These are phyloP conservation scores for Trichoderma koningii DNA, from an alignment of 2,329 filamentous ascomycete genomes.

Conservation along the genomic window DNA sequence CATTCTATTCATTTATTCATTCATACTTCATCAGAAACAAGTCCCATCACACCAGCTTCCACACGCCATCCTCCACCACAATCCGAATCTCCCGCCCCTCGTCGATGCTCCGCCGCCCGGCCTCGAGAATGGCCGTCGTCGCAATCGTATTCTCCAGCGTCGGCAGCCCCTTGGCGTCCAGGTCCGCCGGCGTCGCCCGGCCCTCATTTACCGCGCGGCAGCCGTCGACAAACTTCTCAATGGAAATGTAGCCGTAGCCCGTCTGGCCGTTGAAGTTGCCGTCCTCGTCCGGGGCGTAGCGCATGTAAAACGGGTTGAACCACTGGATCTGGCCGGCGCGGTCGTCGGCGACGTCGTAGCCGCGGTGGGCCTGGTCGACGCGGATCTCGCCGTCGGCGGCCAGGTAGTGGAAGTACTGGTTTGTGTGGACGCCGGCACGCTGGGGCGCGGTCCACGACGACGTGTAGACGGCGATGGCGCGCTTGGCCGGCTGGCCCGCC, in stretches of 20 bases:
- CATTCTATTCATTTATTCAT: conserved; percentile 2
- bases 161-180: conserved; percentile 79
- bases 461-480: conserved; percentile 87
- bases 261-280: conserved; percentile 91
- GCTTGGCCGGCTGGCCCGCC: conserved; percentile 66
- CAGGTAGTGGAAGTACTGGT: conserved; percentile 97
- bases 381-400: conserved; percentile 80
- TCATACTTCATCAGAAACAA: conserved; percentile 5
- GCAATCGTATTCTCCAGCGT: conserved; percentile 88
- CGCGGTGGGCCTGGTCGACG: conserved; percentile 89
- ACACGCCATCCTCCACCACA: conserved; percentile 62
- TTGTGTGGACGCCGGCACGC: conserved; percentile 90
- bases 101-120: conserved; percentile 80
- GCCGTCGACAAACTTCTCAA: conserved; percentile 94
- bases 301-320: conserved; percentile 96
- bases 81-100: conserved; percentile 79
- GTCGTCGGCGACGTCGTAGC: conserved; percentile 93
- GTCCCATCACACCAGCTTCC: conserved; percentile 59
- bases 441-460: conserved; percentile 94
- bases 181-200: conserved; percentile 67
- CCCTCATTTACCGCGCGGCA: conserved; percentile 78
- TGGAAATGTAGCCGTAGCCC: conserved; percentile 90
- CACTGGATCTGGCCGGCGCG: conserved; percentile 69
- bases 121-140: conserved; percentile 88
- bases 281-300: conserved; percentile 90